Evolutionary conservation across 2,329 filamentous ascomycete species (phyloP).

Genomic region (Chrysosphaeria jannelii): DNA sequence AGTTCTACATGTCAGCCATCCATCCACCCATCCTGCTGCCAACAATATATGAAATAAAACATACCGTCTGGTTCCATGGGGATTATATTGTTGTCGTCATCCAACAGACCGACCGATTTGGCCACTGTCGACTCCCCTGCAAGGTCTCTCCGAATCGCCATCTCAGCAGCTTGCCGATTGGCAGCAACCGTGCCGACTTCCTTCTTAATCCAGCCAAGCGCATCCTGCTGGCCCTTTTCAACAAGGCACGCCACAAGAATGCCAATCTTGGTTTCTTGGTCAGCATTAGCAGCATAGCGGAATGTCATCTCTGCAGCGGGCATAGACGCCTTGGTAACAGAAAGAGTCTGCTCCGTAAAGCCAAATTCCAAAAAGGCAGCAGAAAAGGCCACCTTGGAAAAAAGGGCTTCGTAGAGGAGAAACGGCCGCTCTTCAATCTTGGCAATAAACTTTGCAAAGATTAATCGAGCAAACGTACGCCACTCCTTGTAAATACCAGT

Average conservation of each 20-base stretch:
- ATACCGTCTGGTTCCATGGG: constrained; percentile 2
- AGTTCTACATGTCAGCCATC: too few species aligned
- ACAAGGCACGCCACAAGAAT: constrained; percentile 55
- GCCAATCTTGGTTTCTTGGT: constrained; percentile 39
- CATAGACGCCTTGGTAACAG: constrained; percentile 22
- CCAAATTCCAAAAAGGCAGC: constrained; percentile 76
- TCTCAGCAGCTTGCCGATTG: constrained; percentile 27
- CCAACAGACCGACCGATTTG: constrained; percentile 5
- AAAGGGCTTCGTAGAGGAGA: constrained; percentile 70
- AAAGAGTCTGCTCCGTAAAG: constrained; percentile 44
- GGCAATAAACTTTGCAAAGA: constrained; percentile 53
- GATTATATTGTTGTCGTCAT: constrained; percentile 2
- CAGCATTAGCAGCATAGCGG: constrained; percentile 24
- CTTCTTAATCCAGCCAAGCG: constrained; percentile 56
- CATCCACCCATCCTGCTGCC: too few species aligned
- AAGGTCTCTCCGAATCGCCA: constrained; percentile 6
- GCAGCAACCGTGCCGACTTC: constrained; percentile 34
- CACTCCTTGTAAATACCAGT: constrained; percentile 54
- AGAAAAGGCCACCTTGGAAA: constrained; percentile 66
- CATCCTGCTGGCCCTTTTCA: constrained; percentile 46
- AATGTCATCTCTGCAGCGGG: constrained; percentile 64
- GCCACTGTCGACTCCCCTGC: constrained; percentile 6
- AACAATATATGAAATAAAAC: background rate
- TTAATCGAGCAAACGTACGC: constrained; percentile 64
- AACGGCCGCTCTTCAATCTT: constrained; percentile 68